Conservation (phyloP, 1,139 yeast species). For the Yamadazyma mexicana region DNA sequence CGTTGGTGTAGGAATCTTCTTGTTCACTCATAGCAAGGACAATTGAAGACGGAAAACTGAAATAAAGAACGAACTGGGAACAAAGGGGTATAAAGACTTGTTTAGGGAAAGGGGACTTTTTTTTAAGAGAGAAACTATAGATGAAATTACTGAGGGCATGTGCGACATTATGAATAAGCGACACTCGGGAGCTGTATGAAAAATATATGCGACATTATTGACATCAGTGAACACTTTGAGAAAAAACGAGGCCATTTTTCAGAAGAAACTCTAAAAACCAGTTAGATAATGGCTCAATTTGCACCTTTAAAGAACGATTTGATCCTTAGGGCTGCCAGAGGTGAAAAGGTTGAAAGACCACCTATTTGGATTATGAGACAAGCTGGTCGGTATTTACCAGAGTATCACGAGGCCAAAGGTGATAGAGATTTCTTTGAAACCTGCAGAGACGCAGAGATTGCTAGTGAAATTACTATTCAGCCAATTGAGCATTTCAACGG, state of each 20-base stretch:
- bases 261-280: not conserved
- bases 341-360: slow-evolving; percentile 89
- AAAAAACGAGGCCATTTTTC: not conserved
- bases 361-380: slow-evolving; percentile 98
- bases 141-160: not conserved
- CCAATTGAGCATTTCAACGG: slow-evolving; percentile 91
- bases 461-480: slow-evolving; percentile 91
- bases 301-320: slow-evolving; percentile 84
- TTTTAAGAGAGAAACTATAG: not conserved
- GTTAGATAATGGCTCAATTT: slow-evolving; percentile 37
- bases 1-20: slow-evolving; percentile 2
- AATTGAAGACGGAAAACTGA: not conserved
- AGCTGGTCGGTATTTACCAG: slow-evolving; percentile 88
- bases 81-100: no score
- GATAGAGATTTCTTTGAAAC: slow-evolving; percentile 89
- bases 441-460: slow-evolving; percentile 91
- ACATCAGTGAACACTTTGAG: not conserved
- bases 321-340: slow-evolving; percentile 80
- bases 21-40: slow-evolving; percentile 5
- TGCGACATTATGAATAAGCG: not conserved
- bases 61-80: not conserved
- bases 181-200: not conserved
- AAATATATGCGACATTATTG: not conserved
- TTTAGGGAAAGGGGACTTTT: no score
- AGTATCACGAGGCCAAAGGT: slow-evolving; percentile 87